A percentile compares a stretch with the other conserved stretches of the same genome.
Conservation (phyloP, 2,329 filamentous ascomycete species). For the Bimuria novae-zelandiae region DNA sequence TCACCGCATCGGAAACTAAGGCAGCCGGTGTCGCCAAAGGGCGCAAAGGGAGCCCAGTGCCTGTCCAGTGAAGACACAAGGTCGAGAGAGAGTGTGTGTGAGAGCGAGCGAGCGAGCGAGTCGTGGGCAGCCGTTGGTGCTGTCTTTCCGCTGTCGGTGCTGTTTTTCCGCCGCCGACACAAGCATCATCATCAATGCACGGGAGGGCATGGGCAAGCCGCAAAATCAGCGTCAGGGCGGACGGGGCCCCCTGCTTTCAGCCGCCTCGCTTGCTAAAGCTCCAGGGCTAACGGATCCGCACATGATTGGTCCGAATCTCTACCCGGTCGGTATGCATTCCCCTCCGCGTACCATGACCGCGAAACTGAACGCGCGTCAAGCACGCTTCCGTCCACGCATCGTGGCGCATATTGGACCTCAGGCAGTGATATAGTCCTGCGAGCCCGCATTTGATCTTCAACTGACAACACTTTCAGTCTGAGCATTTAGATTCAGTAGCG, state of each 20-base stretch:
- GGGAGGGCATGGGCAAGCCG: not conserved
- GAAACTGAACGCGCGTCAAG: slow-evolving; percentile 6
- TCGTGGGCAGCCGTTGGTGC: slow-evolving; percentile 1
- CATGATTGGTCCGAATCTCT: too few relatives aligned
- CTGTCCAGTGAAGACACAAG: not conserved
- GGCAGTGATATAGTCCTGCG: not conserved
- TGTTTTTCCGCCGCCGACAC: slow-evolving; percentile 5
- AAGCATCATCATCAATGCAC: slow-evolving; percentile 6
- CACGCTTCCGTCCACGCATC: not conserved
- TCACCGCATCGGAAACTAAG: not conserved
- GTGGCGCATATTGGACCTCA: not conserved
- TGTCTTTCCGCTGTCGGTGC: too few relatives aligned
- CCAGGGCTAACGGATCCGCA: too few relatives aligned
- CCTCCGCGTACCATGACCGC: too few relatives aligned
- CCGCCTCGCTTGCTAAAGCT: too few relatives aligned
- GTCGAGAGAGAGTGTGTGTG: not conserved
- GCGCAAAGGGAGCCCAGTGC: not conserved
- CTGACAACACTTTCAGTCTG: not conserved
- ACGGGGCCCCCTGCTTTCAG: slow-evolving; percentile 27
- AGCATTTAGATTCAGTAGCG: not conserved
- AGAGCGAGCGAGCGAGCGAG: slow-evolving; percentile 1
- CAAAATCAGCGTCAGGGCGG: not conserved
- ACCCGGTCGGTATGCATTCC: slow-evolving; percentile 1
- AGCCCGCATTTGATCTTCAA: not conserved
- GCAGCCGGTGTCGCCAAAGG: not conserved